These are phyloP conservation scores for Sugiyamaella chiloensis DNA, from an alignment of 805 yeast genomes.

Conservation along the genomic window DNA sequence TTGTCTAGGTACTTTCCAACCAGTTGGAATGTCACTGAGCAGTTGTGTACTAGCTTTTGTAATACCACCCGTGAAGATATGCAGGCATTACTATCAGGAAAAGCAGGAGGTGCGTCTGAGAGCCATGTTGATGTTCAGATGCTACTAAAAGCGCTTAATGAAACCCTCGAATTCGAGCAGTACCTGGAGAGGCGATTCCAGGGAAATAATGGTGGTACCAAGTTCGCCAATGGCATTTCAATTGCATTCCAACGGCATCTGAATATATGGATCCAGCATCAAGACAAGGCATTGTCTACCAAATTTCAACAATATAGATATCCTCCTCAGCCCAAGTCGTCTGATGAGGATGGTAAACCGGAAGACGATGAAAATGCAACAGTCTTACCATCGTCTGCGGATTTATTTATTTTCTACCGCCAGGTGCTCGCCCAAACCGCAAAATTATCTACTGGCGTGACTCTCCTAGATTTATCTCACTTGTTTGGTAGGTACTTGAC, in stretches of 20 bases:
- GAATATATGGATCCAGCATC: conserved; percentile 81
- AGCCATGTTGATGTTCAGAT: conserved; percentile 53
- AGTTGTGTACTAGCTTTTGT: conserved; percentile 61
- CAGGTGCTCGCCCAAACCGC: conserved; percentile 68
- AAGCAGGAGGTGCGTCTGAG: conserved; percentile 30
- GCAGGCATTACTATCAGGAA: conserved; percentile 43
- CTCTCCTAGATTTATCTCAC: conserved; percentile 46
- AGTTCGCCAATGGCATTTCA: conserved; percentile 48
- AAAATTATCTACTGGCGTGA: conserved; percentile 48
- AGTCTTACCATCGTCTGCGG: conserved; percentile 84
- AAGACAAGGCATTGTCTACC: conserved; percentile 58
- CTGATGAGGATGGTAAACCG: conserved; percentile 36
- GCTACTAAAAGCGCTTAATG: conserved; percentile 65
- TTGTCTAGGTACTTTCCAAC: conserved; percentile 59
- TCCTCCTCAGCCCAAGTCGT: conserved; percentile 38
- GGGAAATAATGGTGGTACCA: conserved; percentile 11
- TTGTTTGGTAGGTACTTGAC: conserved; percentile 65
- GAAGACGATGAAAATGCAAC: conserved; percentile 45
- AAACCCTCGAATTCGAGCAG: conserved; percentile 80
- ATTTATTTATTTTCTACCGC: conserved; percentile 74
- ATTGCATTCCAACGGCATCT: conserved; percentile 82
- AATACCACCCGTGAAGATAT: conserved; percentile 67
- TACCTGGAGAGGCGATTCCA: conserved; percentile 60
- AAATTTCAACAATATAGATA: conserved; percentile 61
- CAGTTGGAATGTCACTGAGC: conserved; percentile 66